These are phyloP conservation scores for Hypoxylon fragiforme DNA, from an alignment of 495 filamentous ascomycete species.

Conservation along the genomic window DNA sequence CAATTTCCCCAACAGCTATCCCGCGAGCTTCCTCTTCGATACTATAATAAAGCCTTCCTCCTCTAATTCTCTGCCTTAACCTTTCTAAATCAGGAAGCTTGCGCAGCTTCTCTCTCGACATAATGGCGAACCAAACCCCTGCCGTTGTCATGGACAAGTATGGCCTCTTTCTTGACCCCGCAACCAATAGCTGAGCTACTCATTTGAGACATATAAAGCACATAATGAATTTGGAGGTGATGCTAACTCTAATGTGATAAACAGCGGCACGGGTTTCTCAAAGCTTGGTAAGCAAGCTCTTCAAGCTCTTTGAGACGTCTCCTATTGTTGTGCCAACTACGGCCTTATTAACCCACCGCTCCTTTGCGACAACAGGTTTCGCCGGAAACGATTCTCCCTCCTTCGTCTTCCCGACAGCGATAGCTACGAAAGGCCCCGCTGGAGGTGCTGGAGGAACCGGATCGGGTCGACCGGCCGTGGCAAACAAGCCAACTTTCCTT, in stretches of 20 bases:
- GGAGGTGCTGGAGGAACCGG: conserved; percentile 72
- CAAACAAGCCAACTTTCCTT: conserved; percentile 91
- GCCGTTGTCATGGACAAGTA: conserved; percentile 99
- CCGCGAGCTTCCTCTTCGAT: conserved; percentile 13
- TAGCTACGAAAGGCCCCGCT: conserved; percentile 85
- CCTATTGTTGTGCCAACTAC: neutral
- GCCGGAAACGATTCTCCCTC: conserved; percentile 99
- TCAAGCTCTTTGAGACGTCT: neutral
- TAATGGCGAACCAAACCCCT: conserved; percentile 95
- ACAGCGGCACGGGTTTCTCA: conserved; percentile 96
- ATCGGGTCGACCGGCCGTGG: conserved; percentile 85
- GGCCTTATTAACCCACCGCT: conserved; percentile 32
- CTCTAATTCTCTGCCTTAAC: neutral
- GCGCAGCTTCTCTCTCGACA: conserved; percentile 32
- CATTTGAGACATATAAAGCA: neutral
- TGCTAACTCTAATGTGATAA: conserved; percentile 26
- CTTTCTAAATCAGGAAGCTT: conserved; percentile 27
- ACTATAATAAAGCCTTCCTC: conserved; percentile 6
- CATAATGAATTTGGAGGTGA: conserved; percentile 25
- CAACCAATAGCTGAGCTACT: conserved; percentile 9
- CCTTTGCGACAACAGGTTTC: conserved; percentile 66
- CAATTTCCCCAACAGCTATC: conserved; percentile 25
- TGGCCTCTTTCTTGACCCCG: conserved; percentile 48
- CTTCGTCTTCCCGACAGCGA: conserved; percentile 98
- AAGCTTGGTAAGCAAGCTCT: conserved; percentile 76